Conservation (phyloP, 352 stramenopile genomes). For the Aphanomyces euteiches region DNA sequence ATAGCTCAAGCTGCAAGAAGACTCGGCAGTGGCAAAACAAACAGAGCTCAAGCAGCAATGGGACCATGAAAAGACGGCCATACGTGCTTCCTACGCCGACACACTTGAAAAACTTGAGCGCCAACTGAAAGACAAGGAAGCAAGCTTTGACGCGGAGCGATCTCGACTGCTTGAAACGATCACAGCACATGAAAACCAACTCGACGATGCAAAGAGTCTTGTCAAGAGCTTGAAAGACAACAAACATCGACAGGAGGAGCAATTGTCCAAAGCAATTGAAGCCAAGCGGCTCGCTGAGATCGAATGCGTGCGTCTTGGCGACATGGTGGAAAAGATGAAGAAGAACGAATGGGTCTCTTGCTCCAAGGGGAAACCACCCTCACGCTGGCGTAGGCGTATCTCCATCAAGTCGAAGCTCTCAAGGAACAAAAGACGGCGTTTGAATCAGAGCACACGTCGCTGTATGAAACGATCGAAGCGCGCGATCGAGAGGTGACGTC, state of each 20-base stretch:
- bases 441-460: constrained; percentile 13
- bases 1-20: constrained; percentile 34
- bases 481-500: constrained; percentile 21
- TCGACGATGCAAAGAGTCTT: too few species aligned
- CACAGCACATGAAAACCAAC: too few species aligned
- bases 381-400: constrained; percentile 10
- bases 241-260: constrained; percentile 4
- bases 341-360: constrained; percentile 39
- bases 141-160: not conserved
- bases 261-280: constrained; percentile 8
- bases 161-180: constrained; percentile 36
- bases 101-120: not conserved
- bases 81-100: too few species aligned
- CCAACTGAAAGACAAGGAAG: not conserved
- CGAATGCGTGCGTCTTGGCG: constrained; percentile 23
- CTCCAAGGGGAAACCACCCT: not conserved
- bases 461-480: constrained; percentile 31
- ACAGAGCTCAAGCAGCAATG: not conserved
- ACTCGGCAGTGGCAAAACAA: not conserved
- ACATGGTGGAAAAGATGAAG: constrained; percentile 42
- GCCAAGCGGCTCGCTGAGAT: constrained; percentile 8
- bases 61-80: not conserved
- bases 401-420: constrained; percentile 23
- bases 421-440: constrained; percentile 18
- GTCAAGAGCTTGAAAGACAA: not conserved